A percentile compares a stretch with the other conserved stretches of the same genome.
phyloP scores from a whole-genome alignment of 2,329 filamentous ascomycete genomes.

The Ascochyta viciae-villosae region DNA sequence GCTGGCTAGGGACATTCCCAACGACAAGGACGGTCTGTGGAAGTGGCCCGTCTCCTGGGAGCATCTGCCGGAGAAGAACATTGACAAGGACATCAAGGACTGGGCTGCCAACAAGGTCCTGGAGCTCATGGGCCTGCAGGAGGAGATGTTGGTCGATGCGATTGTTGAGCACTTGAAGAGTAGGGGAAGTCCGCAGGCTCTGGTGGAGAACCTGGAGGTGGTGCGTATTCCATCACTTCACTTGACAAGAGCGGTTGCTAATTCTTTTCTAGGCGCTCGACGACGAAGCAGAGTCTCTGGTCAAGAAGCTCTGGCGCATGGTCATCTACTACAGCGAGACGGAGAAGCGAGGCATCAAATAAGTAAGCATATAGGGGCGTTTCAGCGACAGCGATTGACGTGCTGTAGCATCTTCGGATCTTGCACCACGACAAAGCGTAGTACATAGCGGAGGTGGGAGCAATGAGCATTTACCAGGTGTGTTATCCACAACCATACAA shows the following conservation, averaged over 20 bases:
- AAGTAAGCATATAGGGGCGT: constrained; percentile 21
- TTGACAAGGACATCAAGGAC: constrained; percentile 85
- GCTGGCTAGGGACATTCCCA: constrained; percentile 88
- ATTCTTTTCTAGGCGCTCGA: constrained; percentile 72
- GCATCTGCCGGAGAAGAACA: constrained; percentile 79
- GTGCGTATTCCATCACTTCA: constrained; percentile 60
- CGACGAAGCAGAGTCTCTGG: constrained; percentile 90
- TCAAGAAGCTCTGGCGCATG: constrained; percentile 98
- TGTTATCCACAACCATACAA: not conserved
- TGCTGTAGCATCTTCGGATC: constrained; percentile 31
- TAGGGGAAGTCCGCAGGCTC: constrained; percentile 74
- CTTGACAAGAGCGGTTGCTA: not conserved
- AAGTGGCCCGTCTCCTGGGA: constrained; percentile 94
- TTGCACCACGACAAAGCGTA: constrained; percentile 23
- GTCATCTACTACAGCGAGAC: constrained; percentile 97
- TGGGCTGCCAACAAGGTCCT: constrained; percentile 99
- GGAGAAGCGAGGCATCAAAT: constrained; percentile 80
- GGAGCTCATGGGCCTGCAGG: constrained; percentile 94
- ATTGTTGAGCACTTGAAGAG: constrained; percentile 86
- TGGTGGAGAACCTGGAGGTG: constrained; percentile 85
- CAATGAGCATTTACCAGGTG: constrained; percentile 2
- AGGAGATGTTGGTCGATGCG: constrained; percentile 92
- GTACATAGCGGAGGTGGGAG: constrained; percentile 16
- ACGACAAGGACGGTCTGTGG: constrained; percentile 86
- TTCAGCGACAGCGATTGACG: constrained; percentile 23